These are phyloP conservation scores for Sorghum bicolor DNA, from an alignment of 176 grass and related monocot species.

Conservation along the genomic window DNA sequence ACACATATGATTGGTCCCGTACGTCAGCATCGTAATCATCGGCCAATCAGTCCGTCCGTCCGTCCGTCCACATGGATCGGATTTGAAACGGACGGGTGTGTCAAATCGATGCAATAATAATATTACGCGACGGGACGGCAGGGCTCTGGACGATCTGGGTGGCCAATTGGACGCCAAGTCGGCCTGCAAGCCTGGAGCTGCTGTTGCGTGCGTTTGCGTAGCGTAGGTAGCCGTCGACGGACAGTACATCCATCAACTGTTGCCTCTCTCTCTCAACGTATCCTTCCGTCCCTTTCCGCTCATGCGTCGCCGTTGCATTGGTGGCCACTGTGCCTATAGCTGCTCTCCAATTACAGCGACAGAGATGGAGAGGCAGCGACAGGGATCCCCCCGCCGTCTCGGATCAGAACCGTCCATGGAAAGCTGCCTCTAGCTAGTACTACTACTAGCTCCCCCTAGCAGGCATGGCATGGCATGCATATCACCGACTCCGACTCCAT, in stretches of 20 bases:
- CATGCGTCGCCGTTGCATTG: not conserved
- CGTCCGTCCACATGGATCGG: not conserved
- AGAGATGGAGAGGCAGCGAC: not conserved
- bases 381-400: not conserved
- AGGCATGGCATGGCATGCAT: too few species aligned
- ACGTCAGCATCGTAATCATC: not conserved
- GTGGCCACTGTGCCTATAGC: not conserved
- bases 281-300: not conserved
- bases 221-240: not conserved
- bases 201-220: too few species aligned
- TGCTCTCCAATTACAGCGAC: not conserved
- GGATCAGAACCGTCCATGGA: not conserved
- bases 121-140: not conserved
- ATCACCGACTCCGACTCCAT: too few species aligned
- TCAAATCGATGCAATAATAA: not conserved
- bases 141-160: not conserved
- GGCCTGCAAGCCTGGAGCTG: not conserved
- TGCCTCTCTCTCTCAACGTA: not conserved
- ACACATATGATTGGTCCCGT: not conserved
- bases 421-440: not conserved
- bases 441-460: too few species aligned
- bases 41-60: not conserved
- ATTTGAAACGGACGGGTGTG: not conserved
- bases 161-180: conserved; percentile 18
- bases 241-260: not conserved